Percentiles rank a stretch among this genome's conserved stretches.
Conservation (phyloP, 176 grass and related monocot genomes). For the sorghum (Sorghum bicolor) region DNA sequence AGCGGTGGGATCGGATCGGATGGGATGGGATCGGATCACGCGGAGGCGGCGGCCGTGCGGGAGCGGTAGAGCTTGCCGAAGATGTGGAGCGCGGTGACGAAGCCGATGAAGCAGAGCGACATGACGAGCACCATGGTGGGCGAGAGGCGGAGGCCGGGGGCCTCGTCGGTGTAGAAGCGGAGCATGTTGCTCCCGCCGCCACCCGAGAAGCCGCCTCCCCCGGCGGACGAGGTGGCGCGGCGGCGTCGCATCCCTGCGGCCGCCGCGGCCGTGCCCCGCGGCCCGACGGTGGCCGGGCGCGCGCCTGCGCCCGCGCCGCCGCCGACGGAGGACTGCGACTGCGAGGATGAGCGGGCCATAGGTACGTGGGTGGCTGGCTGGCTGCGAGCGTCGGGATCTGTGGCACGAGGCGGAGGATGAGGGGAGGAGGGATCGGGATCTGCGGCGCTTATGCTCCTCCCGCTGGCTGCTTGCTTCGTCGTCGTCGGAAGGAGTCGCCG, state of each 20-base stretch:
- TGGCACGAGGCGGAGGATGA: not conserved
- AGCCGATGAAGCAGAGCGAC: conserved; percentile 72
- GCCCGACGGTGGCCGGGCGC: conserved; percentile 52
- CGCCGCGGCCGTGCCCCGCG: conserved; percentile 67
- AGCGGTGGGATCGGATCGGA: not conserved
- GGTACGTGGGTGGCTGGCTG: conserved; percentile 16
- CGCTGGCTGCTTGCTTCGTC: not conserved
- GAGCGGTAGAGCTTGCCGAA: conserved; percentile 90
- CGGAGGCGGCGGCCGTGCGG: conserved; percentile 55
- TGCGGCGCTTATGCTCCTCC: not conserved
- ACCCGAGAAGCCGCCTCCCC: conserved; percentile 48
- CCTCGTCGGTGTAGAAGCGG: conserved; percentile 89
- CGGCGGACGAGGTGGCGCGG: conserved; percentile 12
- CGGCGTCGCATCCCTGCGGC: conserved; percentile 69
- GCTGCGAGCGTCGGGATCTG: not conserved
- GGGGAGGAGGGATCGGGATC: not conserved
- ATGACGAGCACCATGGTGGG: conserved; percentile 79
- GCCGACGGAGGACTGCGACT: conserved; percentile 68
- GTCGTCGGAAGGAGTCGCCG: not conserved
- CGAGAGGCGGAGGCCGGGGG: conserved; percentile 66
- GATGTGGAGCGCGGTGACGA: conserved; percentile 87
- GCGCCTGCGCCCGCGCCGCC: conserved; percentile 17
- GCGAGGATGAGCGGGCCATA: conserved; percentile 70
- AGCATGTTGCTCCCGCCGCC: conserved; percentile 76
- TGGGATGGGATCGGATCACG: conserved; percentile 28